phyloP scores from a whole-genome alignment of 2,329 filamentous ascomycete species.

The Westerdykella sp. region DNA sequence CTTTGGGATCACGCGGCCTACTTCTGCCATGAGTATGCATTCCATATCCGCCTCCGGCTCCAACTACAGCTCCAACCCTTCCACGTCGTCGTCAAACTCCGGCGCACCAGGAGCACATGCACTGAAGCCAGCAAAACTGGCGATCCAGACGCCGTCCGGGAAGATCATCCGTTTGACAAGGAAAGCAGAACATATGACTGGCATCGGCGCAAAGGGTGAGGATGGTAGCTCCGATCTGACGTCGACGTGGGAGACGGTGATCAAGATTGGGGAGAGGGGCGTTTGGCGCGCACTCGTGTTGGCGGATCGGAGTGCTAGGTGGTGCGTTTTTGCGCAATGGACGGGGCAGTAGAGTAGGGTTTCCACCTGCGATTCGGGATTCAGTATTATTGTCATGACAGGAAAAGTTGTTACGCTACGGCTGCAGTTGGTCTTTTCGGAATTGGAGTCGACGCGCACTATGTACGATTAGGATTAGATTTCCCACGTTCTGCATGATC shows the following conservation, averaged over 20 bases:
- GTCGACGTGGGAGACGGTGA: constrained; percentile 75
- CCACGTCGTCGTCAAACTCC: constrained; percentile 52
- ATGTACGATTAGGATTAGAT: not conserved
- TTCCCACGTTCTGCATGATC: too few relatives aligned
- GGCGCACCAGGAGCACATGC: constrained; percentile 52
- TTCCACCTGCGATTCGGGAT: too few relatives aligned
- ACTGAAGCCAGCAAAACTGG: constrained; percentile 84
- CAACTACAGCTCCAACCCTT: constrained; percentile 47
- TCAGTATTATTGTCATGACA: not conserved
- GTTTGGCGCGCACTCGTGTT: constrained; percentile 76
- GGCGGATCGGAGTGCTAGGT: constrained; percentile 74
- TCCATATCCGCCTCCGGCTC: constrained; percentile 49
- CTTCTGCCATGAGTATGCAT: constrained; percentile 56
- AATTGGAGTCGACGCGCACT: not conserved
- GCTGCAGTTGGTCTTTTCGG: not conserved
- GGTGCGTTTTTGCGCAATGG: constrained; percentile 94
- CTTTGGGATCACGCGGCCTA: constrained; percentile 43
- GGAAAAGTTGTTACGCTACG: too few relatives aligned
- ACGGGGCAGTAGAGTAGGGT: not conserved
- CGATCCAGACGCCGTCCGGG: constrained; percentile 87
- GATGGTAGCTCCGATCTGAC: constrained; percentile 56
- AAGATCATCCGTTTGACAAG: constrained; percentile 87
- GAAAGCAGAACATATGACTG: constrained; percentile 62
- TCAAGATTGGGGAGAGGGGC: constrained; percentile 79
- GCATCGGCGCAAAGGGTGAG: constrained; percentile 50